phyloP scores from a whole-genome alignment of 345 rosid genomes.

The Gossypium rotundifolium region DNA sequence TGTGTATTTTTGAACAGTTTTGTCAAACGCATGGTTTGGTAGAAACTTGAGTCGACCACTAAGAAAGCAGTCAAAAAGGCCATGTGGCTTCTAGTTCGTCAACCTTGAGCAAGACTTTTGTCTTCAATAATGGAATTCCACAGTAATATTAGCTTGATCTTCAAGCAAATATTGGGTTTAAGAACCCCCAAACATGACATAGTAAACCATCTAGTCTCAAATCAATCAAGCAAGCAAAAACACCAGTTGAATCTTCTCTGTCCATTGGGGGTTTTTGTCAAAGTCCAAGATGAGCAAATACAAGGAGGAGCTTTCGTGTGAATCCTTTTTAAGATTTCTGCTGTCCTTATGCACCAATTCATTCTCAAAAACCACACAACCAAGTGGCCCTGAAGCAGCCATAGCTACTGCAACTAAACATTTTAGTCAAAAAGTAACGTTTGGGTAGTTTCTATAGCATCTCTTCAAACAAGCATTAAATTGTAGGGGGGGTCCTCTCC shows the following conservation, averaged over 20 bases:
- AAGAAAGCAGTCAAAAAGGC: background rate
- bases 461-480: background rate
- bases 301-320: background rate
- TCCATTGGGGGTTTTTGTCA: background rate
- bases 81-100: background rate
- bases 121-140: background rate
- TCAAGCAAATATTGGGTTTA: background rate
- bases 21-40: background rate
- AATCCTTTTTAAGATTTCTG: slow-evolving; percentile 1
- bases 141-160: background rate
- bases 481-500: too few relatives aligned
- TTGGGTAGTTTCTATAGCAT: background rate
- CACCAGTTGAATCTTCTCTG: background rate
- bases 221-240: background rate
- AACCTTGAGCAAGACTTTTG: background rate
- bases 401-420: slow-evolving; percentile 39
- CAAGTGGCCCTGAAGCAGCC: slow-evolving; percentile 18
- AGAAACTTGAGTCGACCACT: background rate
- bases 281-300: slow-evolving; percentile 13
- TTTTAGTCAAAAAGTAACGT: slow-evolving; percentile 26
- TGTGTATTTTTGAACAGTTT: background rate
- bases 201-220: background rate
- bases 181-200: background rate
- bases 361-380: background rate
- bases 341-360: background rate